Conservation (phyloP, 2,329 filamentous ascomycete genomes). For the Thielaviopsis cerberus region DNA sequence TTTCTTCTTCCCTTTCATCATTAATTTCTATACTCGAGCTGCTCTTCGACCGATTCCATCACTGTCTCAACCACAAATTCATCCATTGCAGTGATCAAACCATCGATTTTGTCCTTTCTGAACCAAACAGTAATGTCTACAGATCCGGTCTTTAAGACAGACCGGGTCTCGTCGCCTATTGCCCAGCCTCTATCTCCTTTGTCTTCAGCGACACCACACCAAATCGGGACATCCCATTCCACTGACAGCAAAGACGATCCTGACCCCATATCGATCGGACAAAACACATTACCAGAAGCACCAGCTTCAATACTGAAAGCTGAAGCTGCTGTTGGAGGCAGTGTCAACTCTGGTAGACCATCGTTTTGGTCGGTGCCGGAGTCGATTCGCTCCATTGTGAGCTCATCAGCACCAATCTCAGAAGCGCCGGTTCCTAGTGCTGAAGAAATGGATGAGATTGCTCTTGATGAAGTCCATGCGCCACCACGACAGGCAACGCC, state of each 20-base stretch:
- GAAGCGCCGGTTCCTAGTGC: background rate
- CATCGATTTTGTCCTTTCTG: background rate
- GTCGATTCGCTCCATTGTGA: slow-evolving; percentile 5
- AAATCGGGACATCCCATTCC: background rate
- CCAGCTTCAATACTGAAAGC: background rate
- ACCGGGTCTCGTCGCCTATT: background rate
- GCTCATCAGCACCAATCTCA: slow-evolving; percentile 8
- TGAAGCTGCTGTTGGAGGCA: slow-evolving; percentile 7
- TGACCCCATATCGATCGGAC: too few species aligned
- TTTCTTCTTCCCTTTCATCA: background rate
- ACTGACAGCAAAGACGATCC: too few species aligned
- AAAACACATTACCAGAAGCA: too few species aligned
- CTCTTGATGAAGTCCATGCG: background rate
- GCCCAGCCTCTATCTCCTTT: too few species aligned
- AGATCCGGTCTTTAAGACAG: background rate
- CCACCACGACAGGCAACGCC: background rate
- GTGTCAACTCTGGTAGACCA: slow-evolving; percentile 9
- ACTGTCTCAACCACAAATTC: background rate
- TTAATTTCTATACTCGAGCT: background rate
- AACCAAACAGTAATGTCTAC: background rate
- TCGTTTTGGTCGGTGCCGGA: slow-evolving; percentile 9
- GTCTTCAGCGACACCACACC: background rate
- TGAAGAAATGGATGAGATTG: background rate
- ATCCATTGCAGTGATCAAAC: background rate
- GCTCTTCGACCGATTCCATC: background rate